A percentile compares a stretch with the other conserved stretches of the same genome.
phyloP scores from a whole-genome alignment of 768 basidiomycete species.

The Suillus hirtellus region DNA sequence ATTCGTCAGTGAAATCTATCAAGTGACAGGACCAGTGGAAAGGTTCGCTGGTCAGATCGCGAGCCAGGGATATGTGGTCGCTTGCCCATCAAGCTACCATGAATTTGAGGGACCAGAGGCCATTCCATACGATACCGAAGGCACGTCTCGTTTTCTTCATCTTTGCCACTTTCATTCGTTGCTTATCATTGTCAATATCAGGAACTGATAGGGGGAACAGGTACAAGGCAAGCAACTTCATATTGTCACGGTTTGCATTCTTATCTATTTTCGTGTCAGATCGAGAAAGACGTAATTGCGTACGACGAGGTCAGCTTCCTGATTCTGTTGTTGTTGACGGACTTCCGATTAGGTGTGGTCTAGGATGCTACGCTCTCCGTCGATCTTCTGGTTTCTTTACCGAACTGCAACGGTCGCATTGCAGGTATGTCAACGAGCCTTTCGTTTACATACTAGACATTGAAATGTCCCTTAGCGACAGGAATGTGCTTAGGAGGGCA shows the following conservation, averaged over 20 bases:
- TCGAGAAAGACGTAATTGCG: conserved; percentile 83
- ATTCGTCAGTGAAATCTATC: conserved; percentile 83
- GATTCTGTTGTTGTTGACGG: neutral
- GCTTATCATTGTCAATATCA: conserved; percentile 20
- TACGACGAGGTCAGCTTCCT: conserved; percentile 73
- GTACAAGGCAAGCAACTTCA: conserved; percentile 65
- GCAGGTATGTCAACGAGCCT: conserved; percentile 52
- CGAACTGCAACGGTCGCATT: conserved; percentile 90
- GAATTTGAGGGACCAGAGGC: conserved; percentile 90
- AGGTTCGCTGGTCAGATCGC: conserved; percentile 88
- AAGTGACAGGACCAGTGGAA: conserved; percentile 96
- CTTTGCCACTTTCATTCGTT: conserved; percentile 3
- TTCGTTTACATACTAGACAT: conserved; percentile 7
- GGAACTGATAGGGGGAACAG: conserved; percentile 91
- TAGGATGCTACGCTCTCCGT: conserved; percentile 80
- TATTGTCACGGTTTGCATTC: neutral
- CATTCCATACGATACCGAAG: conserved; percentile 86
- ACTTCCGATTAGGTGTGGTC: neutral
- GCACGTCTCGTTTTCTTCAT: conserved; percentile 34
- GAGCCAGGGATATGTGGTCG: conserved; percentile 82
- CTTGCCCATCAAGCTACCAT: conserved; percentile 85
- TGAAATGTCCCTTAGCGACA: conserved; percentile 50
- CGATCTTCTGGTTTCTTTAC: conserved; percentile 68
- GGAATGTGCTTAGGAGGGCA: conserved; percentile 93
- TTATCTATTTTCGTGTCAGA: conserved; percentile 43